Percentiles rank a stretch among this genome's conserved stretches.
phyloP scores from a whole-genome alignment of 257 asterid genomes.

The Przewalskia tangutica region DNA sequence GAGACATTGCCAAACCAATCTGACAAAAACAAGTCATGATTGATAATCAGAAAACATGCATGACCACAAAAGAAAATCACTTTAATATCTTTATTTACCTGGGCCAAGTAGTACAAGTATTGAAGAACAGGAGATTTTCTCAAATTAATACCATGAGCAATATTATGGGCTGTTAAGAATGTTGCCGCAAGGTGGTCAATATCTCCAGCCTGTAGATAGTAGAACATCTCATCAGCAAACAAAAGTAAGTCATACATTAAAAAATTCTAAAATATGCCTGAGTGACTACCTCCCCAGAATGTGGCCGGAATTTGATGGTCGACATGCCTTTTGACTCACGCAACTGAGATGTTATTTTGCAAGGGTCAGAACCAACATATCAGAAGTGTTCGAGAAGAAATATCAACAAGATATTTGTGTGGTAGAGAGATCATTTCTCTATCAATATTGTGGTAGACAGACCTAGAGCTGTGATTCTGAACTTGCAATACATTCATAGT shows the following conservation, averaged over 20 bases:
- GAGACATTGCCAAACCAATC: conserved; percentile 99
- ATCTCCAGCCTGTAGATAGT: conserved; percentile 76
- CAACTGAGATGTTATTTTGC: conserved; percentile 43
- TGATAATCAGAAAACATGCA: background rate
- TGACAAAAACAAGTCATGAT: conserved; percentile 17
- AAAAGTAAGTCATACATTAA: background rate
- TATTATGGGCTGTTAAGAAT: conserved; percentile 76
- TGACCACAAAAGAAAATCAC: background rate
- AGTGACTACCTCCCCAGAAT: conserved; percentile 81
- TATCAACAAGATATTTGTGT: background rate
- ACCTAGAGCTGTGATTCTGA: background rate
- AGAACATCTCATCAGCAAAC: conserved; percentile 7
- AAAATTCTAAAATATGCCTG: background rate
- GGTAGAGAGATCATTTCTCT: background rate
- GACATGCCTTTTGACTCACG: conserved; percentile 97
- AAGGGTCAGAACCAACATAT: conserved; percentile 5
- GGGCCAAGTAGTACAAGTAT: conserved; percentile 82
- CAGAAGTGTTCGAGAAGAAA: background rate
- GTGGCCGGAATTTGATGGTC: conserved; percentile 91
- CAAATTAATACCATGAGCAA: conserved; percentile 93
- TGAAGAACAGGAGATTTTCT: conserved; percentile 94
- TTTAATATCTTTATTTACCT: conserved; percentile 40
- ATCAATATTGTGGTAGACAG: background rate
- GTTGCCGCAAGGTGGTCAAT: conserved; percentile 96
- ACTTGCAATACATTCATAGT: background rate